Evolutionary conservation across 2,329 filamentous ascomycete genomes (phyloP), one percentile per base, ranked within the genome.

Genomic region (Periconia sp.): DNA sequence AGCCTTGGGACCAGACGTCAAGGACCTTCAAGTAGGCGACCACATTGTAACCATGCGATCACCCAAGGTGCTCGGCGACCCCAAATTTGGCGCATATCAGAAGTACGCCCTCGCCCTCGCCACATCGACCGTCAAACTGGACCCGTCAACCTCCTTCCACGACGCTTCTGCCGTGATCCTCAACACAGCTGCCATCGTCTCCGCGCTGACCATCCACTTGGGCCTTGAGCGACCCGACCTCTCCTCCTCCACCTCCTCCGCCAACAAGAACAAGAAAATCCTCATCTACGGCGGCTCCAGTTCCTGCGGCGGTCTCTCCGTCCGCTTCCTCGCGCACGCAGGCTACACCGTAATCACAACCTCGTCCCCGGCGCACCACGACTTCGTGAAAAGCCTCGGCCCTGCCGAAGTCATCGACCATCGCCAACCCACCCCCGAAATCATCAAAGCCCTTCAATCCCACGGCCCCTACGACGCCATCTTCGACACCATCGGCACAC

Each of bases 311-410:
- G 55, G 58, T 45, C 48, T 63, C n/a, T 60, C 67, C 3, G 56
- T 73, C 31, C 62, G 71, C 49, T 65, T 63, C 47, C 62, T 62
- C 15, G 52, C 49, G 1, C 53, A 59, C 18, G 62, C 64, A 13
- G 70, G 72, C 10, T 72, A 72, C 51, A 60, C 63, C 1, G 71
- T 74, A 40, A 50, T 73, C 37, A 70, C 70, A 5, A 76, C 72
- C 13, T 63, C 71, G 1, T 73, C 70, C 2, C 57, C 65, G 0
- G 54, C 58, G 30, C 66, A 75, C 53, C 49, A 54, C 31, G 62
- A 59, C n/a, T 62, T 62, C 33, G 69, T 74, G n/a, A 55, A 61
- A 20, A 54, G 52, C 6, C 59, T 73, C 2, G 70, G 70, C 20
- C 63, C 70, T 2, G 54, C 47, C 13, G 40, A 57, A 9, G 52